Percentiles rank a stretch among this genome's conserved stretches.
phyloP scores from a whole-genome alignment of 768 basidiomycete genomes.

The Collybia sp. region DNA sequence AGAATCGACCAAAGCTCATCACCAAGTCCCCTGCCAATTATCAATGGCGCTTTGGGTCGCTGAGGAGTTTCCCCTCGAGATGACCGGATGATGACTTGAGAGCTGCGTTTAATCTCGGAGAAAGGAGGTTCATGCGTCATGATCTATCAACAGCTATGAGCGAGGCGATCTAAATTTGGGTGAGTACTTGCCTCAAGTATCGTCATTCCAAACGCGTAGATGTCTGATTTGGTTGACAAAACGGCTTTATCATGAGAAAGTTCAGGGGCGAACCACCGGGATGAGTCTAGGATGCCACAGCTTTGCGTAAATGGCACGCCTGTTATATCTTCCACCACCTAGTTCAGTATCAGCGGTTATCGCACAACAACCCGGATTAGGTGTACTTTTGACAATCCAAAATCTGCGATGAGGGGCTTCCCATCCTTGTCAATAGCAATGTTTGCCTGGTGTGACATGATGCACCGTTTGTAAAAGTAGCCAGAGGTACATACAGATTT shows the following conservation, averaged over 20 bases:
- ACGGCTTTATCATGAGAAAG: conserved; percentile 44
- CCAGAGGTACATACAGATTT: conserved; percentile 27
- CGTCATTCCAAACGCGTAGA: conserved; percentile 56
- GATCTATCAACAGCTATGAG: conserved; percentile 24
- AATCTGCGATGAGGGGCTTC: conserved; percentile 49
- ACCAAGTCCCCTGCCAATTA: conserved; percentile 36
- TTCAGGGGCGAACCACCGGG: conserved; percentile 54
- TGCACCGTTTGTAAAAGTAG: neutral
- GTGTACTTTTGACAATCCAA: conserved; percentile 47
- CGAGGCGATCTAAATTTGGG: neutral
- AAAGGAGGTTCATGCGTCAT: conserved; percentile 53
- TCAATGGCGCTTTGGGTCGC: conserved; percentile 29
- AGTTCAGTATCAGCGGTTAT: neutral
- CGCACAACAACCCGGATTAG: neutral
- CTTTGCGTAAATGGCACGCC: conserved; percentile 55
- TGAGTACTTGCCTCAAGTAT: conserved; percentile 40
- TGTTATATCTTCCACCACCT: conserved; percentile 56
- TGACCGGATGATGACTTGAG: conserved; percentile 44
- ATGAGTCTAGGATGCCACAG: conserved; percentile 38
- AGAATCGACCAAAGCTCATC: conserved; percentile 42
- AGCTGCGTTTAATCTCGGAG: conserved; percentile 42
- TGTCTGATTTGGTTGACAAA: conserved; percentile 42
- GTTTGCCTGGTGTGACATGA: conserved; percentile 31
- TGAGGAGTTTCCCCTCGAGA: conserved; percentile 36
- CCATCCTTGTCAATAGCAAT: conserved; percentile 40